Conservation (phyloP, 2,329 filamentous ascomycete species). For the Fusarium pininemorale region DNA sequence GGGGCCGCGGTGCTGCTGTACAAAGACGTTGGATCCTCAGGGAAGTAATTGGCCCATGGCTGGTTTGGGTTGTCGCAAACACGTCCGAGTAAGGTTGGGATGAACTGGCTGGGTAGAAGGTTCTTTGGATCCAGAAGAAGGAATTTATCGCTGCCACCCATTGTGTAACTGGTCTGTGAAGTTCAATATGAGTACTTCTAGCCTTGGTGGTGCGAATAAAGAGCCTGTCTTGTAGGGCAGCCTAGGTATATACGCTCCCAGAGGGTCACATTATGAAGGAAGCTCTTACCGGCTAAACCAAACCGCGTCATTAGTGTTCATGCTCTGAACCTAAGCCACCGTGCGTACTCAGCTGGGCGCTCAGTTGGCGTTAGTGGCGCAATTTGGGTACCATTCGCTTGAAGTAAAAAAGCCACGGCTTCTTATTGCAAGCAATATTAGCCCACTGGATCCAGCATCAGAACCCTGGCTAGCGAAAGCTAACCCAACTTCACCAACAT, state of each 20-base stretch:
- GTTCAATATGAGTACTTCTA: not conserved
- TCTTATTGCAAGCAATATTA: accelerated
- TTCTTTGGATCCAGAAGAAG: not conserved
- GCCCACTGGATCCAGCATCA: not conserved
- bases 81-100: not conserved
- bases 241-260: no score
- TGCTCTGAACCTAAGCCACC: not conserved
- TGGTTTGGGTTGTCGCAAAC: not conserved
- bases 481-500: not conserved
- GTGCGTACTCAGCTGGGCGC: accelerated
- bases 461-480: not conserved
- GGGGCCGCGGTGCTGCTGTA: not conserved
- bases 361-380: not conserved
- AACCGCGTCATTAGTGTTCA: no score
- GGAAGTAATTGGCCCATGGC: not conserved
- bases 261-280: no score
- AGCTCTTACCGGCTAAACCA: no score
- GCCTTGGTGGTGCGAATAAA: no score
- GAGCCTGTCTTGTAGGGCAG: no score
- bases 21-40: not conserved
- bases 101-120: not conserved
- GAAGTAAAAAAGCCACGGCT: not conserved
- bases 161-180: not conserved
- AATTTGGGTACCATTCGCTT: not conserved
- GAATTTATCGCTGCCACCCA: not conserved